A percentile compares a stretch with the other conserved stretches of the same genome.
Conservation (phyloP, 495 filamentous ascomycete species). For the Penicillium soppii region DNA sequence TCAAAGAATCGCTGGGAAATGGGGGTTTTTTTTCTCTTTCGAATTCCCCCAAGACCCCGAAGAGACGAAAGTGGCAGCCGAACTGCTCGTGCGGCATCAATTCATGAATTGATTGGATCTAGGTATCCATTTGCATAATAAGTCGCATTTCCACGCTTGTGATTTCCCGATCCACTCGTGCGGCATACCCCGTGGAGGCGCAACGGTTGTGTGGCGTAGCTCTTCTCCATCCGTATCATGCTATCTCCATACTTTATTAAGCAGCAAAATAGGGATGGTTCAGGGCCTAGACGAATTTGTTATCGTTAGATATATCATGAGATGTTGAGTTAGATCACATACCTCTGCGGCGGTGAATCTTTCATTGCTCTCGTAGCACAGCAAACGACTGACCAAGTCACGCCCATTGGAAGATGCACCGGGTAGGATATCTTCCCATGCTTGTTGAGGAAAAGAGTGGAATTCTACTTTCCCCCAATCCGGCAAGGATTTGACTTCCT, state of each 20-base stretch:
- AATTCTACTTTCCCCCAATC: constrained; percentile 71
- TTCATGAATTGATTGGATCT: background rate
- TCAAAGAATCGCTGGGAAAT: too few relatives aligned
- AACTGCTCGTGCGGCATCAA: background rate
- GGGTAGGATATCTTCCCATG: constrained; percentile 55
- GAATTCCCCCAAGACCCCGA: background rate
- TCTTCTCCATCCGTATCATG: background rate
- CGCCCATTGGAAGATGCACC: constrained; percentile 46
- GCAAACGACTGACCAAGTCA: constrained; percentile 53
- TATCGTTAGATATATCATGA: constrained; percentile 15
- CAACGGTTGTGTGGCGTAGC: constrained; percentile 1
- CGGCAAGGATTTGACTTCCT: constrained; percentile 56
- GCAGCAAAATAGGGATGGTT: constrained; percentile 39
- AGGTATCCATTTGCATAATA: background rate
- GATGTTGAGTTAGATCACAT: constrained; percentile 15
- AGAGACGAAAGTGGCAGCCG: background rate
- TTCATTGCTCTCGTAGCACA: constrained; percentile 56
- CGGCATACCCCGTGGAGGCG: constrained; percentile 4
- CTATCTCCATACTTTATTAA: constrained; percentile 11
- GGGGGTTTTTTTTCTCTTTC: background rate
- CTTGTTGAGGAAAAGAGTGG: constrained; percentile 46
- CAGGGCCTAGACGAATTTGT: constrained; percentile 27
- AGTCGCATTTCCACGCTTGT: background rate
- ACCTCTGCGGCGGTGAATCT: constrained; percentile 53
- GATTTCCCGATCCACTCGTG: constrained; percentile 1